These are phyloP conservation scores for Pseudogymnoascus sp. DNA, from an alignment of 2,329 filamentous ascomycete genomes.

Conservation along the genomic window DNA sequence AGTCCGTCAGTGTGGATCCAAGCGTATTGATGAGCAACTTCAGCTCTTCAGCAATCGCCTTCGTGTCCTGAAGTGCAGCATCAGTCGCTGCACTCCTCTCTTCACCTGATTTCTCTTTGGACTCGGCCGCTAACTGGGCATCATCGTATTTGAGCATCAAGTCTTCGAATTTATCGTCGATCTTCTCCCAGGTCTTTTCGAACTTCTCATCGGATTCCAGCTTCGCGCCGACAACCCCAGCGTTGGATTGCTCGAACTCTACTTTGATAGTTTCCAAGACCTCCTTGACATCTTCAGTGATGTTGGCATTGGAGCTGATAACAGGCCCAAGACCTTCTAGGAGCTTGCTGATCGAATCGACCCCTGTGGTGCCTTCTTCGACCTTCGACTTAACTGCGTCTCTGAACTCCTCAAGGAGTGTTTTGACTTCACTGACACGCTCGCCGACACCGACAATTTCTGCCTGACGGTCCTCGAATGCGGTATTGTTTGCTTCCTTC, in stretches of 20 bases:
- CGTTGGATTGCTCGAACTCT: slow-evolving; percentile 82
- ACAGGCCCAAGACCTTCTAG: slow-evolving; percentile 61
- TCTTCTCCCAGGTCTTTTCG: slow-evolving; percentile 50
- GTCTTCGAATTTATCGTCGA: slow-evolving; percentile 63
- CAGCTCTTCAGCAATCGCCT: slow-evolving; percentile 77
- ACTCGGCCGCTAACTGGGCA: slow-evolving; percentile 66
- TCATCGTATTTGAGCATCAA: slow-evolving; percentile 85
- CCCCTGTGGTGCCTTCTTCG: slow-evolving; percentile 62
- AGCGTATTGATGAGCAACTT: slow-evolving; percentile 80
- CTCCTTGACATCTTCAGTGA: slow-evolving; percentile 60
- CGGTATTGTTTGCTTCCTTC: slow-evolving; percentile 67
- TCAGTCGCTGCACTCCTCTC: slow-evolving; percentile 67
- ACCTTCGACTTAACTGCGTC: slow-evolving; percentile 70
- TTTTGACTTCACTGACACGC: slow-evolving; percentile 71
- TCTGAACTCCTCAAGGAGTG: slow-evolving; percentile 70
- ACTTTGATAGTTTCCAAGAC: slow-evolving; percentile 68
- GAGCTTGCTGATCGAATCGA: slow-evolving; percentile 66
- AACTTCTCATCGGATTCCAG: slow-evolving; percentile 78
- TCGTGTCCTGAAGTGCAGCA: slow-evolving; percentile 66
- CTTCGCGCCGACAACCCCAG: slow-evolving; percentile 71
- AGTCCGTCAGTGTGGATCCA: slow-evolving; percentile 70
- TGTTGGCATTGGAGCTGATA: slow-evolving; percentile 48
- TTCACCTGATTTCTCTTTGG: slow-evolving; percentile 65
- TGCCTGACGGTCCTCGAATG: slow-evolving; percentile 74
- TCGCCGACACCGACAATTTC: slow-evolving; percentile 75